A percentile compares a stretch with the other conserved stretches of the same genome.
These are phyloP conservation scores for Aspergillus cejpii DNA, from an alignment of 2,329 filamentous ascomycete genomes.

Conservation along the genomic window DNA sequence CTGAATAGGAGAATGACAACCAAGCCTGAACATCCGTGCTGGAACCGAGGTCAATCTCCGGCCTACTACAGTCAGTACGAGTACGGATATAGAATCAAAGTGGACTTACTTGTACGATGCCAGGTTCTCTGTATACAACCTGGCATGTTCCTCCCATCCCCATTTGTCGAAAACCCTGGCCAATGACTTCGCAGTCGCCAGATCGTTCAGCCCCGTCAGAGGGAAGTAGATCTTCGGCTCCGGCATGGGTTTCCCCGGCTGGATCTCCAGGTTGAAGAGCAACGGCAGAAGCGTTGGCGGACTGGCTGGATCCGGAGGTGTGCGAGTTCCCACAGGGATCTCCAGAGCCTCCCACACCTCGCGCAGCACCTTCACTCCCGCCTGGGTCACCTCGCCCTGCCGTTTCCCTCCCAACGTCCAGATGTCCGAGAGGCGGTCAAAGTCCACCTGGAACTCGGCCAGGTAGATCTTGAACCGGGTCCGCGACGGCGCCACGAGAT, in stretches of 20 bases:
- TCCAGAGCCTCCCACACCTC: slow-evolving; percentile 13
- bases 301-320: slow-evolving; percentile 6
- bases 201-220: slow-evolving; percentile 9
- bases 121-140: slow-evolving; percentile 6
- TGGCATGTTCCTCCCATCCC: slow-evolving; percentile 3
- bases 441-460: slow-evolving; percentile 9
- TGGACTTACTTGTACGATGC: slow-evolving; percentile 11
- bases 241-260: slow-evolving; percentile 1
- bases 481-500: slow-evolving; percentile 11
- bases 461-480: slow-evolving; percentile 20
- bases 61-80: not conserved
- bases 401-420: slow-evolving; percentile 20
- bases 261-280: slow-evolving; percentile 10
- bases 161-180: slow-evolving; percentile 3
- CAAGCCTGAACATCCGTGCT: not conserved
- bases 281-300: slow-evolving; percentile 5
- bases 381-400: slow-evolving; percentile 3
- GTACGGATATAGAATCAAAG: not conserved
- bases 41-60: not conserved
- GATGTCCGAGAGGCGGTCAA: slow-evolving; percentile 8
- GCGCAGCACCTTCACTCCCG: slow-evolving; percentile 11
- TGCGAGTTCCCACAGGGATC: slow-evolving; percentile 10
- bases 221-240: slow-evolving; percentile 11
- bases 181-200: slow-evolving; percentile 5
- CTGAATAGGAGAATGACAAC: not conserved